Conservation (phyloP, 2,329 filamentous ascomycete species). For the Ceratocystiopsis sp. region DNA sequence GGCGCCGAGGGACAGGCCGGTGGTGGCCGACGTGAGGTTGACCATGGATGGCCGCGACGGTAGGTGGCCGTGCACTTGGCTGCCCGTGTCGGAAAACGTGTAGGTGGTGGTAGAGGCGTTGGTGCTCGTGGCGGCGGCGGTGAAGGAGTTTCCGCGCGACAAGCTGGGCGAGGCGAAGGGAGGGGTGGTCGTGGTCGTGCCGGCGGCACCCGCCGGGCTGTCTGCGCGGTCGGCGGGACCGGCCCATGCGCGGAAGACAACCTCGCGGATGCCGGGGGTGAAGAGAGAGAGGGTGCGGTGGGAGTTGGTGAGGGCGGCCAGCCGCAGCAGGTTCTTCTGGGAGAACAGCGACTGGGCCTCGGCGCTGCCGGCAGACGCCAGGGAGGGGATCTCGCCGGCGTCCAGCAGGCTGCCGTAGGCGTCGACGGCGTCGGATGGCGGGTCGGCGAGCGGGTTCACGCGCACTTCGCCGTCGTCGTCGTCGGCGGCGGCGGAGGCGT, state of each 20-base stretch:
- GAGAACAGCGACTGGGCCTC: constrained; percentile 86
- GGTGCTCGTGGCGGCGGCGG: constrained; percentile 38
- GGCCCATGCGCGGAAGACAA: constrained; percentile 85
- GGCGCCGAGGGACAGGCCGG: constrained; percentile 46
- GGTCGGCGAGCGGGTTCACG: constrained; percentile 66
- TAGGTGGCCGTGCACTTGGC: constrained; percentile 41
- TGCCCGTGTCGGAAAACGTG: constrained; percentile 57
- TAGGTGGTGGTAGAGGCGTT: constrained; percentile 47
- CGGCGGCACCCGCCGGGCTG: constrained; percentile 12
- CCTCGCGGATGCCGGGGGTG: constrained; percentile 77
- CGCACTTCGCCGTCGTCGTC: constrained; percentile 39
- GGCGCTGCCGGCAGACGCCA: constrained; percentile 62
- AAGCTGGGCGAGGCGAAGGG: constrained; percentile 33
- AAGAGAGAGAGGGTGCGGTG: constrained; percentile 83
- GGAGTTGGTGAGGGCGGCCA: constrained; percentile 71
- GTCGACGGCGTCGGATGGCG: constrained; percentile 69
- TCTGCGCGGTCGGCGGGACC: constrained; percentile 58
- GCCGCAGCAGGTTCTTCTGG: constrained; percentile 75
- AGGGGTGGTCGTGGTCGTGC: constrained; percentile 32
- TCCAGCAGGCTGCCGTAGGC: constrained; percentile 62
- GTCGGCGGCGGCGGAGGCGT: constrained; percentile 32
- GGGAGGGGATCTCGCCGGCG: constrained; percentile 53
- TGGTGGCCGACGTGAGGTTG: constrained; percentile 42
- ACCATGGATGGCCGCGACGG: constrained; percentile 53
- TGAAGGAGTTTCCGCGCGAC: constrained; percentile 45